Conservation (phyloP, 208 protist species). For the Porcisia hertigi region DNA sequence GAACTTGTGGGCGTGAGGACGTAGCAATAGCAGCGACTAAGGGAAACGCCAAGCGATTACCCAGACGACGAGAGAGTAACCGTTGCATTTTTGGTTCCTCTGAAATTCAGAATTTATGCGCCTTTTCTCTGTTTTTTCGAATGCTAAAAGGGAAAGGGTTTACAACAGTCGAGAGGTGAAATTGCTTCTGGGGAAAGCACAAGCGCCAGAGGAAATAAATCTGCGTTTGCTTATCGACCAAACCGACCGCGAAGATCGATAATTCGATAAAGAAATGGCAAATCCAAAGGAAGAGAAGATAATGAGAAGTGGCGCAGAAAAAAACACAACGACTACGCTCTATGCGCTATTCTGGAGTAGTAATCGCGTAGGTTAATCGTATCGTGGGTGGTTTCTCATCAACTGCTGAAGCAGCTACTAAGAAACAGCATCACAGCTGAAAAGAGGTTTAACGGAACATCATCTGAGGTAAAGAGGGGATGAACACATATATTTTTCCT, state of each 20-base stretch:
- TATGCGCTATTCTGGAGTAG: neutral
- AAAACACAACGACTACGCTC: neutral
- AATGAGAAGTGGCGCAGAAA: neutral
- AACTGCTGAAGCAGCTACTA: too few relatives aligned
- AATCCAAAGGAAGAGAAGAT: neutral
- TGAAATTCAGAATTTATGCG: neutral
- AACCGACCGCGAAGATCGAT: neutral
- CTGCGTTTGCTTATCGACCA: too few relatives aligned
- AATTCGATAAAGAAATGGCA: neutral
- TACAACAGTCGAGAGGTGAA: neutral
- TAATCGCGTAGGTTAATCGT: too few relatives aligned
- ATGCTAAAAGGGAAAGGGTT: neutral
- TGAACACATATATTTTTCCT: too few relatives aligned
- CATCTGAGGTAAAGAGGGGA: too few relatives aligned
- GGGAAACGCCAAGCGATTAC: conserved; percentile 13
- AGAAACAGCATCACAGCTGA: too few relatives aligned
- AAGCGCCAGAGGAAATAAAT: neutral
- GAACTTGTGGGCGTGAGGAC: conserved; percentile 3
- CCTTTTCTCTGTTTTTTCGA: conserved; percentile 4
- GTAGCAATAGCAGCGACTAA: conserved; percentile 19
- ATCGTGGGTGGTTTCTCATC: too few relatives aligned
- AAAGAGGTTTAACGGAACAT: too few relatives aligned
- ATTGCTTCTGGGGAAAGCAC: neutral
- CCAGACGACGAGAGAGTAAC: conserved; percentile 17
- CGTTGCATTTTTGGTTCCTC: conserved; percentile 29